phyloP scores from a whole-genome alignment of 495 filamentous ascomycete species.

The Podospora pseudoanserina region DNA sequence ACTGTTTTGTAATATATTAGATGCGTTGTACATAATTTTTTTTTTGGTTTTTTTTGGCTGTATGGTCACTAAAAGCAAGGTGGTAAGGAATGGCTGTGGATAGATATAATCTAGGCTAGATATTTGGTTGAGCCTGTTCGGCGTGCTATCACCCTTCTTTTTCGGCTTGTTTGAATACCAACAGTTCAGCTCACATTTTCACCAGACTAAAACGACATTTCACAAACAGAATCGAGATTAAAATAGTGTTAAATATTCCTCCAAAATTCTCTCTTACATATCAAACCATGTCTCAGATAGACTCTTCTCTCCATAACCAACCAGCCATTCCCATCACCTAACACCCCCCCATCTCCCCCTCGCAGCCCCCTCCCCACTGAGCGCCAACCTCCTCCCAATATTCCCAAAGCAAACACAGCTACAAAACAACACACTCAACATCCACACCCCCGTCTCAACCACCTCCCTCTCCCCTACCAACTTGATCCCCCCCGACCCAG shows the following conservation, averaged over 20 bases:
- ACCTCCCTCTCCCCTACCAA: slow-evolving; percentile 52
- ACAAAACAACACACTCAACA: slow-evolving; percentile 89
- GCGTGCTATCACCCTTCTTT: too few relatives aligned
- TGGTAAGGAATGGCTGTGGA: too few relatives aligned
- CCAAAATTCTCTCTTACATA: background rate
- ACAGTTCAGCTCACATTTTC: background rate
- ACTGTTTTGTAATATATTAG: too few relatives aligned
- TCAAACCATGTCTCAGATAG: background rate
- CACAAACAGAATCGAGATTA: background rate
- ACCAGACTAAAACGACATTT: background rate
- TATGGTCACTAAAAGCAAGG: too few relatives aligned
- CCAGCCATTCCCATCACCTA: slow-evolving; percentile 18
- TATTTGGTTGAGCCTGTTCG: too few relatives aligned
- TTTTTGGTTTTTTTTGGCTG: too few relatives aligned
- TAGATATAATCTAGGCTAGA: too few relatives aligned
- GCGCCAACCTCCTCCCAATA: slow-evolving; percentile 76
- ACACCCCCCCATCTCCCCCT: slow-evolving; percentile 40
- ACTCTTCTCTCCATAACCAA: background rate
- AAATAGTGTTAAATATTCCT: background rate
- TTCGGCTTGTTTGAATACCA: too few relatives aligned
- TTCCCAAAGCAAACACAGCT: slow-evolving; percentile 95
- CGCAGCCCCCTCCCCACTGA: slow-evolving; percentile 35
- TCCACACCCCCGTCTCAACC: slow-evolving; percentile 79
- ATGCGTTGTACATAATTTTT: background rate
- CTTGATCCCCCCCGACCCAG: background rate